A percentile compares a stretch with the other conserved stretches of the same genome.
Conservation (phyloP, 495 filamentous ascomycete genomes). For the Aspergillus bertholletiae region DNA sequence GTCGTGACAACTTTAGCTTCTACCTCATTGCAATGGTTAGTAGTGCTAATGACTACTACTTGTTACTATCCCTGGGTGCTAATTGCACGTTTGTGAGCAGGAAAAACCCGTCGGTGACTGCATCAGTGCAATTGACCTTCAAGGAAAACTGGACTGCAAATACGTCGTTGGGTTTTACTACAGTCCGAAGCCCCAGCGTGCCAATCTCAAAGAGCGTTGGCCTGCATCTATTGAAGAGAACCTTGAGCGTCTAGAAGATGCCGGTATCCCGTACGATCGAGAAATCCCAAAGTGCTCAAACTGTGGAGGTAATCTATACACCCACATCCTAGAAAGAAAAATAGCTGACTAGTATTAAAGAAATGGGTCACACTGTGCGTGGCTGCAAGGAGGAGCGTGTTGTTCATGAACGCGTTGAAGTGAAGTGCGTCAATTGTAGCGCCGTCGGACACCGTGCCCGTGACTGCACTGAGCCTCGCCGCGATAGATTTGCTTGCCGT, state of each 20-base stretch:
- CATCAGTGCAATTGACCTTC: slow-evolving; percentile 75
- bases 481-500: slow-evolving; percentile 65
- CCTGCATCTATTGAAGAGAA: slow-evolving; percentile 67
- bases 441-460: slow-evolving; percentile 69
- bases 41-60: background rate
- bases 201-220: slow-evolving; percentile 58
- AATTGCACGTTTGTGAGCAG: slow-evolving; percentile 25
- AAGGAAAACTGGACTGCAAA: slow-evolving; percentile 73
- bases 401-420: slow-evolving; percentile 40
- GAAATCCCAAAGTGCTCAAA: slow-evolving; percentile 65
- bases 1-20: slow-evolving; percentile 54
- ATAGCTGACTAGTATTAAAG: slow-evolving; percentile 29
- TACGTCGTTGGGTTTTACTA: slow-evolving; percentile 71
- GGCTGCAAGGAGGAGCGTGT: slow-evolving; percentile 61
- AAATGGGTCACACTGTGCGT: slow-evolving; percentile 70
- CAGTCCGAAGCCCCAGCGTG: slow-evolving; percentile 59
- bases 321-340: background rate
- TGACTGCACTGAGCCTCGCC: slow-evolving; percentile 59
- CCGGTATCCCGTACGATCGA: slow-evolving; percentile 66
- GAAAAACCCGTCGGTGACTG: slow-evolving; percentile 53
- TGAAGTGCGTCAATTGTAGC: slow-evolving; percentile 75
- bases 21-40: slow-evolving; percentile 71
- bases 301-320: slow-evolving; percentile 53
- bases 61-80: background rate
- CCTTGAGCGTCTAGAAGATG: slow-evolving; percentile 65